Evolutionary conservation across 2,329 filamentous ascomycete species (phyloP), one percentile per base, ranked within the genome.

Genomic region (Diaporthe vaccinii): DNA sequence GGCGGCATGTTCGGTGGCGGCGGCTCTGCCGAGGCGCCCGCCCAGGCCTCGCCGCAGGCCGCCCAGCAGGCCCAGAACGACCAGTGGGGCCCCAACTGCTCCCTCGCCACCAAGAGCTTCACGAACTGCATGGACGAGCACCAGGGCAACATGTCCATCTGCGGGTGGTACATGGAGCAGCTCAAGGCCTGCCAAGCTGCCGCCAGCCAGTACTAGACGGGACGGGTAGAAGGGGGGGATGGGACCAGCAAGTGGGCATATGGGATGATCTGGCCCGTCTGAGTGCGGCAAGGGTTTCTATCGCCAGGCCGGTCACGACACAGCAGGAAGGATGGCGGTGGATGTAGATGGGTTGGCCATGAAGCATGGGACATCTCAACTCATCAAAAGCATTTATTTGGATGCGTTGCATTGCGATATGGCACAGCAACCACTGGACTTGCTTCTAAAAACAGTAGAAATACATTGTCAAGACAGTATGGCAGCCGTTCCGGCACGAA

Each of bases 141-240:
- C 85, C 88, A 92, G 83, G 97, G 97, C 80, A 95, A 97, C 87
- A 92, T 99, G 93, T 93, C 93, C 83, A 97, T 98, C 83, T 99
- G 97, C 88, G 94, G 94, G 79, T 99, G 96, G 96, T 99, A 99
- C 85, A 88, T 99, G 81, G 97, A 99, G 85, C 96, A 99, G 91
- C 89, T 99, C 25, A 96, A 96, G 90, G 93, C 94, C 74, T 96
- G 94, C 89, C 94, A 96, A 89, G 87, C 91, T 78, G 94, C 94
- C 80, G 93, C 94, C 73, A 91, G 88, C 85, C 91, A 88, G 80
- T 94, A 95, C 87, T 95, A 91, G 76, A 74, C n/a, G 49, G 67
- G 15, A 28, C 31, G 53, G 57, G 59, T 20, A 59, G 53, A 49
- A 76, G 15, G 22, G 44, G 58, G n/a, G 31, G 14, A 51, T 61